phyloP scores from a whole-genome alignment of 2,329 filamentous ascomycete species.

The Grosmannia serpens region DNA sequence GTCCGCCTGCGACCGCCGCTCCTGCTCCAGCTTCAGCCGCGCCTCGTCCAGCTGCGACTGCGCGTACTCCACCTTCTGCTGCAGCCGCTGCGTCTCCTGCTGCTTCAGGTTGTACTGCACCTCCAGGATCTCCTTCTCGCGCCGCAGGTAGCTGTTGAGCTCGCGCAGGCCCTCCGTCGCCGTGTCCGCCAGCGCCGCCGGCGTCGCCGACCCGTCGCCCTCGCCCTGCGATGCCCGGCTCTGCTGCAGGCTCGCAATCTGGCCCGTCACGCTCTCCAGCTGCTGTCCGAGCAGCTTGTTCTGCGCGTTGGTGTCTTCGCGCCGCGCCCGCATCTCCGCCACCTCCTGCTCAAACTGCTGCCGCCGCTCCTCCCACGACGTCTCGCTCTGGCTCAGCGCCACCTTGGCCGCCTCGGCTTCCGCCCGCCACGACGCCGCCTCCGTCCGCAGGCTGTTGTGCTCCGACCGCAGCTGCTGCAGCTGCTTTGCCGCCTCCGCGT shows the following conservation, averaged over 20 bases:
- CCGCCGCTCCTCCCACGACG: constrained; percentile 76
- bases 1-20: constrained; percentile 66
- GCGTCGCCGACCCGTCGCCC: constrained; percentile 20
- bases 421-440: constrained; percentile 61
- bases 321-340: constrained; percentile 61
- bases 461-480: constrained; percentile 70
- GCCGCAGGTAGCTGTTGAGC: constrained; percentile 79
- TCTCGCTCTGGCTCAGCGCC: constrained; percentile 66
- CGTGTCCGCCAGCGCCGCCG: constrained; percentile 40
- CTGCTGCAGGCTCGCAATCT: constrained; percentile 71
- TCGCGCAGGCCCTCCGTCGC: constrained; percentile 72
- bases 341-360: constrained; percentile 77
- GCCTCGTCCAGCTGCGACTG: constrained; percentile 83
- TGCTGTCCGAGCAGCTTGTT: constrained; percentile 87
- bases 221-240: constrained; percentile 45
- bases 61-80: constrained; percentile 80
- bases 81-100: constrained; percentile 77
- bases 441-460: constrained; percentile 69
- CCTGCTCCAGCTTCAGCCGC: constrained; percentile 79
- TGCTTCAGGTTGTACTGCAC: constrained; percentile 87
- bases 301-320: constrained; percentile 76
- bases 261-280: constrained; percentile 68
- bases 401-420: constrained; percentile 80
- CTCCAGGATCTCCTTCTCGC: constrained; percentile 95
- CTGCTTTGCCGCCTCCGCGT: constrained; percentile 84